Conservation (phyloP, 345 rosid species). For the Boechera divaricarpa region DNA sequence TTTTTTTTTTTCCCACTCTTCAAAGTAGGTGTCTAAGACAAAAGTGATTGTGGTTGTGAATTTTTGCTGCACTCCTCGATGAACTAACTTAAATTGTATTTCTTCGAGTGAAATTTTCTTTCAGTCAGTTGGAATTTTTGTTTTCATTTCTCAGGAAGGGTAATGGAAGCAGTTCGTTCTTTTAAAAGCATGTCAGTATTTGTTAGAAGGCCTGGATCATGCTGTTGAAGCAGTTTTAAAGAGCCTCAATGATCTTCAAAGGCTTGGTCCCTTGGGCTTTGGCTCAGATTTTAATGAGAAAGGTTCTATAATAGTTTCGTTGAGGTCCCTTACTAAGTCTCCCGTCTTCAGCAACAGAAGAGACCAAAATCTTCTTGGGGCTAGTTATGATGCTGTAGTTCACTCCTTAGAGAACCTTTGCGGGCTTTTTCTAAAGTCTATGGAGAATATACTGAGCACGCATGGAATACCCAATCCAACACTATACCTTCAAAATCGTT, state of each 20-base stretch:
- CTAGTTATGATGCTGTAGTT: slow-evolving; percentile 48
- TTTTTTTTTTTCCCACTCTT: background rate
- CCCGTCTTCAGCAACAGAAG: slow-evolving; percentile 57
- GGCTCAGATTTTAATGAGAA: slow-evolving; percentile 51
- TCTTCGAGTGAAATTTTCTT: slow-evolving; percentile 15
- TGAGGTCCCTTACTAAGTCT: slow-evolving; percentile 62
- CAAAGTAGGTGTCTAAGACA: slow-evolving; percentile 16
- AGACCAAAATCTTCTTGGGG: slow-evolving; percentile 50
- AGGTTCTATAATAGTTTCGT: slow-evolving; percentile 58
- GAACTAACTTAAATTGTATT: slow-evolving; percentile 18
- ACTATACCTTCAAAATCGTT: slow-evolving; percentile 37
- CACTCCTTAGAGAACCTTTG: slow-evolving; percentile 71
- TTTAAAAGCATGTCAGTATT: slow-evolving; percentile 59
- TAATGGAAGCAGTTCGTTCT: slow-evolving; percentile 59
- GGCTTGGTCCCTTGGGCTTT: slow-evolving; percentile 58
- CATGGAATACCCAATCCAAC: slow-evolving; percentile 52
- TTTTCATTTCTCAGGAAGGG: slow-evolving; percentile 56
- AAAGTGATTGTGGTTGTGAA: slow-evolving; percentile 23
- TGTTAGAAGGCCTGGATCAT: slow-evolving; percentile 65
- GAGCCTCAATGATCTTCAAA: slow-evolving; percentile 50
- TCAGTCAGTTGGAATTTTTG: slow-evolving; percentile 20
- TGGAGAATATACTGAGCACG: slow-evolving; percentile 54
- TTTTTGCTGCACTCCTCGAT: slow-evolving; percentile 12
- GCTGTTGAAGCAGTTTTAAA: slow-evolving; percentile 55
- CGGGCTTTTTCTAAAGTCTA: slow-evolving; percentile 60